Evolutionary conservation across 306 rosid genomes (phyloP), one percentile per base, ranked within the genome.

Genomic region (Elaeagnus macrophylla): DNA sequence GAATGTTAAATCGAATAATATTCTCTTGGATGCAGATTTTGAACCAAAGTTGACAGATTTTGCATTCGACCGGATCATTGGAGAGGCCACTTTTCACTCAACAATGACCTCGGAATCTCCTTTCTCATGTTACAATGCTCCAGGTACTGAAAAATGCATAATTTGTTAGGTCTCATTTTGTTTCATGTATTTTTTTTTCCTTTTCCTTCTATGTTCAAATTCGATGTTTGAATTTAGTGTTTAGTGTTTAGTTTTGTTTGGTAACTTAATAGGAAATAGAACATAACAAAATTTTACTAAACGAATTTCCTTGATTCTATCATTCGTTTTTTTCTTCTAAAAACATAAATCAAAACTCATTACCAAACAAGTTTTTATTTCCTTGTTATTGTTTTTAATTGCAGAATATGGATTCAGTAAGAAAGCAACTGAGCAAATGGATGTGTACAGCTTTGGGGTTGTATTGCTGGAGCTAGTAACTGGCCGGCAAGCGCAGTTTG

Each of bases 31-130:
- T 57, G 87, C 68, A 12, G 83, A 82, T 63, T 77, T 83, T 54
- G 93, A 76, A 57, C 96, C 99, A n/a, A 91, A 91, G 64, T 70
- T 91, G 60, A 71, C 95, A 10, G 96, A 91, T 82, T 82, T 87
- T 46, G 82, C 93, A 67, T 95, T 87, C 42, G 81, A 91, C 69
- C 67, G 78, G 35, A 79, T 91, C 9, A 62, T 87, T 45, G 99
- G 99, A 67, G 95, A 87, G 52, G 67, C 89, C 49, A 79, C 85
- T 61, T 91, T 87, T 78, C 89, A 78, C 45, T 82, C 89, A 46
- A 80, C 75, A 14, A 42, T 87, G 62, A 83, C 76, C 62, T 80
- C 86, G n/a, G 96, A 82, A 75, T 80, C 93, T 59, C 66, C 86
- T 41, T 70, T 72, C 59, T 87, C 99, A 5, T 87, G 99, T 66